Evolutionary conservation across 1,139 yeast species (phyloP).

Genomic region (Nakaseomyces uthaithaninus): DNA sequence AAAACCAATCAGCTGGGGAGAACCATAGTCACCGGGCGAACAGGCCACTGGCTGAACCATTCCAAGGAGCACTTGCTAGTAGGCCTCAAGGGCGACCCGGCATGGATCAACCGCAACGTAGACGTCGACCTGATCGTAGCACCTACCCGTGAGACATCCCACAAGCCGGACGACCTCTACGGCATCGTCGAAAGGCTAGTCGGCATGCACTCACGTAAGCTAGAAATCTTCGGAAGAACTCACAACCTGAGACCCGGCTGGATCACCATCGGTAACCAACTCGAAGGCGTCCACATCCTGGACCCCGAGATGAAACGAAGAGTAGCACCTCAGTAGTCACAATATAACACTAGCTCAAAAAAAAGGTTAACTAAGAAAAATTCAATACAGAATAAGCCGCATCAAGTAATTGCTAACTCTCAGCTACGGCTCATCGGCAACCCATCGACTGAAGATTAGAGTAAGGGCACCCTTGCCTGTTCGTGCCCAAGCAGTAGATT

Average conservation of each 20-base stretch:
- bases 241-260: conserved; percentile 86
- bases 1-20: conserved; percentile 80
- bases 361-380: too few relatives aligned
- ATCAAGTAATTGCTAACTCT: too few relatives aligned
- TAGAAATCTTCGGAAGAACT: conserved; percentile 82
- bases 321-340: background rate
- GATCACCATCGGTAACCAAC: conserved; percentile 82
- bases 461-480: too few relatives aligned
- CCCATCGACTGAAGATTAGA: too few relatives aligned
- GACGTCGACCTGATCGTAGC: conserved; percentile 78
- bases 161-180: conserved; percentile 85
- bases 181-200: conserved; percentile 80
- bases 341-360: too few relatives aligned
- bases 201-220: conserved; percentile 64
- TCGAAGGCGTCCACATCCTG: conserved; percentile 24
- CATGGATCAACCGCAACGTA: conserved; percentile 57
- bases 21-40: conserved; percentile 89
- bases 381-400: too few relatives aligned
- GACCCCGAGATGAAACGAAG: background rate
- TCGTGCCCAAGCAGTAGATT: too few relatives aligned
- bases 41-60: conserved; percentile 96
- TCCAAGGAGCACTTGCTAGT: conserved; percentile 85
- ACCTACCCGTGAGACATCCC: conserved; percentile 75
- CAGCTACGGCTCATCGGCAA: too few relatives aligned
- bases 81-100: conserved; percentile 73